Evolutionary conservation across 345 rosid species (phyloP).

Genomic region (Euphorbia peplus): DNA sequence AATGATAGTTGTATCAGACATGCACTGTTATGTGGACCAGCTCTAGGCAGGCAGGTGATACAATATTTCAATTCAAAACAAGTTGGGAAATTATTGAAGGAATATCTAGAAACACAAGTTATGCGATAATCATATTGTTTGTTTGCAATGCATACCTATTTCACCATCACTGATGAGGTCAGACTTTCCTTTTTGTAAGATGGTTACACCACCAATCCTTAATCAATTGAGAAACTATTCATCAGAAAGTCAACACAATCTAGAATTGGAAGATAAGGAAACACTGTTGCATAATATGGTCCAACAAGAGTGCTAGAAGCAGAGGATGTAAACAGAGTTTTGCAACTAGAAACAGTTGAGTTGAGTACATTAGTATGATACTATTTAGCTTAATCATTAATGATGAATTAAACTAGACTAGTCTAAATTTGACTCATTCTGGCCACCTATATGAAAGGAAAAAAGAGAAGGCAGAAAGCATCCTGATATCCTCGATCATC

Average conservation of each 20-base stretch:
- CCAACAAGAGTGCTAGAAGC: background rate
- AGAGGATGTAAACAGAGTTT: background rate
- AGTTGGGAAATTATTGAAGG: background rate
- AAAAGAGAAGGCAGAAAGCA: too few relatives aligned
- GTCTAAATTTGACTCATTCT: background rate
- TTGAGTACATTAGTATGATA: background rate
- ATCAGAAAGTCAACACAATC: slow-evolving; percentile 14
- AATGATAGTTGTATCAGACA: too few relatives aligned
- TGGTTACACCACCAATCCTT: slow-evolving; percentile 90
- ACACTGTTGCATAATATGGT: background rate
- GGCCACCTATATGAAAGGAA: too few relatives aligned
- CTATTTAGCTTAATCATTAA: too few relatives aligned
- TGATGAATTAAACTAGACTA: background rate
- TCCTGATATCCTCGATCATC: too few relatives aligned
- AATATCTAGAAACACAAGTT: background rate
- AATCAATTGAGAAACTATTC: slow-evolving; percentile 3
- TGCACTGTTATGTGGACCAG: too few relatives aligned
- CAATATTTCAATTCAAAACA: background rate
- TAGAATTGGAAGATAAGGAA: background rate
- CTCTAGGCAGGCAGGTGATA: too few relatives aligned
- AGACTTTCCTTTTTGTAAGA: slow-evolving; percentile 77
- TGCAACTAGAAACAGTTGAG: background rate
- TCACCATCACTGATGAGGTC: slow-evolving; percentile 81
- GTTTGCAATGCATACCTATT: slow-evolving; percentile 45
- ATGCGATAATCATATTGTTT: background rate